Evolutionary conservation across 306 rosid genomes (phyloP).

Genomic region (Alnus rubra): DNA sequence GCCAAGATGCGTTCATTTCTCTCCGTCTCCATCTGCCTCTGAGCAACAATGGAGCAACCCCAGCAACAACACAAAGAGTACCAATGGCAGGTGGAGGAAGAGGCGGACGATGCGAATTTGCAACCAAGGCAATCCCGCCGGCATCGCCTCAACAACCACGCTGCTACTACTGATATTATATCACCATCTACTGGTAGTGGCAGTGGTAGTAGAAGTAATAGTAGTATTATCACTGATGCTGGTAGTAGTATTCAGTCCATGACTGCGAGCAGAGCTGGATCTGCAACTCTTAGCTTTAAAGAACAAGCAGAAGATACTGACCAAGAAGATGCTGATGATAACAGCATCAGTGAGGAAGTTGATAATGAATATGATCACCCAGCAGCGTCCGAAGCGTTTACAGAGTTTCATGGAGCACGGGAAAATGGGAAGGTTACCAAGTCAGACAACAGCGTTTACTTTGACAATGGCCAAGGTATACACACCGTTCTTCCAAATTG

Average conservation of each 20-base stretch:
- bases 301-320: neutral
- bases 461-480: slow-evolving; percentile 41
- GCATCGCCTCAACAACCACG: slow-evolving; percentile 9
- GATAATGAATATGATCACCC: slow-evolving; percentile 2
- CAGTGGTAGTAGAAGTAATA: slow-evolving; percentile 1
- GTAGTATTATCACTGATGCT: slow-evolving; percentile 6
- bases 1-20: too few relatives aligned
- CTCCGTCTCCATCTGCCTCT: neutral
- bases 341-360: slow-evolving; percentile 1
- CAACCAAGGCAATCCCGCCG: slow-evolving; percentile 17
- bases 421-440: slow-evolving; percentile 26
- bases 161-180: neutral
- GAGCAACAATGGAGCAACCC: slow-evolving; percentile 32
- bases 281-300: neutral
- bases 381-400: slow-evolving; percentile 24
- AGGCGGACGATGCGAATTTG: slow-evolving; percentile 35
- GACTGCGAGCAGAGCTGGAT: neutral
- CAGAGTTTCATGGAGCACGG: slow-evolving; percentile 22
- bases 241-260: neutral
- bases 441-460: slow-evolving; percentile 30
- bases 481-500: neutral
- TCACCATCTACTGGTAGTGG: neutral
- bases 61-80: neutral
- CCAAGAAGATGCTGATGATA: neutral
- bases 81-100: slow-evolving; percentile 6